phyloP scores from a whole-genome alignment of 169 alveolate species.

The Theileria orientalis region DNA sequence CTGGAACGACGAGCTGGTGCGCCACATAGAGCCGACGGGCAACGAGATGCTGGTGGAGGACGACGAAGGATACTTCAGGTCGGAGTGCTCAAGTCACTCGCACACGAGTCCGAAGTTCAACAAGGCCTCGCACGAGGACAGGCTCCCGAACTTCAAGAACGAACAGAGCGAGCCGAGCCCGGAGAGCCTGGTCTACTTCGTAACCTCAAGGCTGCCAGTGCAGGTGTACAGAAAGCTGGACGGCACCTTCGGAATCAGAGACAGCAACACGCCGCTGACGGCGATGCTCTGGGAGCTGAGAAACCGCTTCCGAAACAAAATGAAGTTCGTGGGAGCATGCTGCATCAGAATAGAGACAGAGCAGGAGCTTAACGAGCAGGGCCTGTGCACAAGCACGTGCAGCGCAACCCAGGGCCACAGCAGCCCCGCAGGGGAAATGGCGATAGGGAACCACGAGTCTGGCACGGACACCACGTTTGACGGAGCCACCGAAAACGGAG shows the following conservation, averaged over 20 bases:
- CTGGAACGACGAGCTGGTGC: constrained; percentile 43
- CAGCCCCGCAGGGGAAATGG: too few species aligned
- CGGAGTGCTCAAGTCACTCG: constrained; percentile 19
- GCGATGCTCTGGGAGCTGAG: constrained; percentile 57
- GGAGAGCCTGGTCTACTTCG: constrained; percentile 39
- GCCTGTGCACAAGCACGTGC: background rate
- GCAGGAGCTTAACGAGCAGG: background rate
- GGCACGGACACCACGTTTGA: background rate
- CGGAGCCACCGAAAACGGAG: background rate
- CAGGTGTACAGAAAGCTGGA: constrained; percentile 45
- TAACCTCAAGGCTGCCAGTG: constrained; percentile 59
- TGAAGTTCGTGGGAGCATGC: constrained; percentile 63
- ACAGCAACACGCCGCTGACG: constrained; percentile 65
- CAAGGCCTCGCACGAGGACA: background rate
- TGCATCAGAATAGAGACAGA: constrained; percentile 17
- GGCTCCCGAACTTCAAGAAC: background rate
- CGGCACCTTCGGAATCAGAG: constrained; percentile 52
- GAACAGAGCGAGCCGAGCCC: constrained; percentile 38
- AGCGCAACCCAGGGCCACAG: too few species aligned
- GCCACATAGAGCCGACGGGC: constrained; percentile 64
- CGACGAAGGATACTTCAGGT: constrained; percentile 62
- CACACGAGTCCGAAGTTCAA: background rate
- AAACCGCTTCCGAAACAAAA: constrained; percentile 29
- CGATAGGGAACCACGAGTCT: too few species aligned
- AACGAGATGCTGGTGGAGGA: constrained; percentile 66